phyloP scores from a whole-genome alignment of 2,329 filamentous ascomycete genomes.

The Trichoderma citrinoviride region DNA sequence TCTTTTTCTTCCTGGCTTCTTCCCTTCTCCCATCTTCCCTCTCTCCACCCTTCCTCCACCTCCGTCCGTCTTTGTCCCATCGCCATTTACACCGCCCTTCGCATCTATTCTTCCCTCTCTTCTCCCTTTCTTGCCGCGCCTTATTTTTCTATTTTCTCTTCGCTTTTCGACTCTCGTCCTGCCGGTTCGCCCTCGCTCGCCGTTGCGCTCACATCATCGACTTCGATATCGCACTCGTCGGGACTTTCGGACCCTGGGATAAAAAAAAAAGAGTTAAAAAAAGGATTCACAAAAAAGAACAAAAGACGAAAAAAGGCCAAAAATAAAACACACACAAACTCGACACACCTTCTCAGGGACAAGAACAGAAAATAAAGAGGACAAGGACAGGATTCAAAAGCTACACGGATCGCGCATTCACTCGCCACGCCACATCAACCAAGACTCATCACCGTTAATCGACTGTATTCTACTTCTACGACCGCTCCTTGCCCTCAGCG shows the following conservation, averaged over 20 bases:
- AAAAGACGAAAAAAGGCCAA: conserved; percentile 17
- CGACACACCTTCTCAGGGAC: conserved; percentile 10
- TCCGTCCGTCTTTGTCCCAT: conserved; percentile 27
- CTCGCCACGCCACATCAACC: conserved; percentile 20
- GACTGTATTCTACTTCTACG: conserved; percentile 34
- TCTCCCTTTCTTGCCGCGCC: conserved; percentile 19
- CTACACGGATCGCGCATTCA: conserved; percentile 32
- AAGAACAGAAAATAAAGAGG: not conserved
- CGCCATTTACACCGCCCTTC: conserved; percentile 34
- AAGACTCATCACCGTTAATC: conserved; percentile 34
- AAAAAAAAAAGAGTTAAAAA: not conserved
- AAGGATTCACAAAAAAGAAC: not conserved
- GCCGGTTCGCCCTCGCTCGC: conserved; percentile 11
- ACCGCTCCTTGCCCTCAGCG: conserved; percentile 28
- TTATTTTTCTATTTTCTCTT: conserved; percentile 14
- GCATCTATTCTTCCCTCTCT: conserved; percentile 31
- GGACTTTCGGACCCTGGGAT: conserved; percentile 4
- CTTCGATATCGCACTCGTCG: conserved; percentile 7
- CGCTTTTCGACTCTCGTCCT: conserved; percentile 16
- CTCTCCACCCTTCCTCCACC: conserved; percentile 31
- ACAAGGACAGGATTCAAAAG: conserved; percentile 15
- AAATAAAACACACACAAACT: conserved; percentile 14
- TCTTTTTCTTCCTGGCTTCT: conserved; percentile 35
- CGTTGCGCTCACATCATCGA: conserved; percentile 5
- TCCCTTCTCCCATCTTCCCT: conserved; percentile 31